Base-by-base conservation (phyloP, 805 yeast species). In the Metschnikowia sp. region DNA sequence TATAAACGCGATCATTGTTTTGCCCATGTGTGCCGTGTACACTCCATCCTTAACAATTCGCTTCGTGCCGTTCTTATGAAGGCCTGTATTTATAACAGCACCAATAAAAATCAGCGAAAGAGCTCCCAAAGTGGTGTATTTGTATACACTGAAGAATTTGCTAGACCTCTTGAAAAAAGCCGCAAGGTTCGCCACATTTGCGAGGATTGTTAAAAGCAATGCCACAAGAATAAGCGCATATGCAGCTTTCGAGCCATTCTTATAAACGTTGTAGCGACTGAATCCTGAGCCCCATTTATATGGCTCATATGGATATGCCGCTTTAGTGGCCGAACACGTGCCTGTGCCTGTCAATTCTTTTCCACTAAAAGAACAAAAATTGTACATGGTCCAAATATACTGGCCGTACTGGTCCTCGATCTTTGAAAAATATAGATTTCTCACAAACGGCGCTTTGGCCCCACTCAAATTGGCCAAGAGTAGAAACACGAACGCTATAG, bases 401-500 rank as follows among this genome's bases (percentile, higher is more conserved):
- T 41, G 45, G 26, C 54, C 31, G 12, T 28, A 42, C 32, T 42
- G 28, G 41, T 44, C 54, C 37, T 35, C 40, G 34, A 48, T 45
- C 12, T 39, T 45, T 31, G 52, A 48, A 31, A 50, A 41, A 40
- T 50, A 44, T 8, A 50, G 47, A 26, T 47, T 47, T 30, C 53
- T 40, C 32, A 47, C 50, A 30, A 50, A 50, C 4, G 51, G 51
- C 4, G 53, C 51, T 5, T 42, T 32, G 19, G 49, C 53, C 2
- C 53, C 53, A 32, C 53, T 50, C 29, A 50, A 39, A 37, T 50
- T 50, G 39, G 51, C 50, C 49, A 50, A 41, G 32, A 50, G 40
- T 32, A 50, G 51, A 30, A 50, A 47, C 49, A 44, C 30, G 45
- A 50, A 47, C 35, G 51, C 53, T 19, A 44, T 40, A 28, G 53